Evolutionary conservation across 1,284 basidiomycete genomes (phyloP).

Genomic region (Salmacisia buchloeana): DNA sequence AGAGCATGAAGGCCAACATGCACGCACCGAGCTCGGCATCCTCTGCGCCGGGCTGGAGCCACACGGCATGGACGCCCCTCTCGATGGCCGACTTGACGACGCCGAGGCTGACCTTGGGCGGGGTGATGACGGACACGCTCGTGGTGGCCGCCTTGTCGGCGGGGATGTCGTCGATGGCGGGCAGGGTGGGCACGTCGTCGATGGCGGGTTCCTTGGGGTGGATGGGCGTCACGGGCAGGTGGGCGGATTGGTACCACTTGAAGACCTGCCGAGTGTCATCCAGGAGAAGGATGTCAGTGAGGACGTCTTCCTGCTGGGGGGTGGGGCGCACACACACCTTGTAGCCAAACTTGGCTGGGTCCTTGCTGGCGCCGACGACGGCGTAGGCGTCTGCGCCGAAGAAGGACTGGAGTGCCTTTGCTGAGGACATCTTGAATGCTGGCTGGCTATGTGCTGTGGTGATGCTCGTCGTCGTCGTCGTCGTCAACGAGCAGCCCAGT

Average conservation of each 20-base stretch:
- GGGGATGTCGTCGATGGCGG: conserved; percentile 16
- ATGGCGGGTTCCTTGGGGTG: conserved; percentile 37
- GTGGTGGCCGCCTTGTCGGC: conserved; percentile 19
- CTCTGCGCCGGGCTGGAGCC: conserved; percentile 44
- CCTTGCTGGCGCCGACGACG: conserved; percentile 41
- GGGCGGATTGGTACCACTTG: conserved; percentile 39
- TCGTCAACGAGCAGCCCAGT: no score
- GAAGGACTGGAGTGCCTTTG: conserved; percentile 22
- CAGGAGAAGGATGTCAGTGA: neutral
- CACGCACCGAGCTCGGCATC: conserved; percentile 25
- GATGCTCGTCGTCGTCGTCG: no score
- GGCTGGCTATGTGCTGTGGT: no score
- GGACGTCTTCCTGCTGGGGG: no score
- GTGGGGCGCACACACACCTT: no score
- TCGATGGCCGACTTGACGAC: conserved; percentile 34
- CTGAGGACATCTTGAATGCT: no score
- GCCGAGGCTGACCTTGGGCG: conserved; percentile 34
- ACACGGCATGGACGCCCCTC: conserved; percentile 30
- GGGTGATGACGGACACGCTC: conserved; percentile 42
- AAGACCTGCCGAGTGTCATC: conserved; percentile 24
- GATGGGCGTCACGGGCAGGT: conserved; percentile 36
- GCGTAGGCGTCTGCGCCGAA: conserved; percentile 34
- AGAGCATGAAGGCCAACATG: neutral
- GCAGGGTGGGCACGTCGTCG: conserved; percentile 21
- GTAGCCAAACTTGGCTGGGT: conserved; percentile 43